Percentiles rank a stretch among this genome's conserved stretches.
Conservation (phyloP, 768 basidiomycete genomes). For the Gloeopeniophorella convolvens region DNA sequence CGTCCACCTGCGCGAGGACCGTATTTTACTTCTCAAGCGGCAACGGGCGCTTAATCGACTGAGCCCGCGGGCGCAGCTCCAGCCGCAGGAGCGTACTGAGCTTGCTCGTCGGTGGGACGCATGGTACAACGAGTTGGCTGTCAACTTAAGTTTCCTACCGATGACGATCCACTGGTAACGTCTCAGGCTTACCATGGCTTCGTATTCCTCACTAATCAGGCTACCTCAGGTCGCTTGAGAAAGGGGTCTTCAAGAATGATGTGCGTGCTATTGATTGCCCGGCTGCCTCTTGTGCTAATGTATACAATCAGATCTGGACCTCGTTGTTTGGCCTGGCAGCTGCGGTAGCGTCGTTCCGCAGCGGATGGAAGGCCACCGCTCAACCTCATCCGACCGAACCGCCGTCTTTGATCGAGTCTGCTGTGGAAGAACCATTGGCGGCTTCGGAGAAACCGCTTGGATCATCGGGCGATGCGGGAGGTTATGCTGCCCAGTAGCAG, state of each 20-base stretch:
- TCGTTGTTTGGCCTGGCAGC: slow-evolving; percentile 15
- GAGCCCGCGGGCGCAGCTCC: slow-evolving; percentile 32
- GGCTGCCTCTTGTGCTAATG: background rate
- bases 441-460: background rate
- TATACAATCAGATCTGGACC: slow-evolving; percentile 5
- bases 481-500: too few species aligned
- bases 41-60: slow-evolving; percentile 41
- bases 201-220: background rate
- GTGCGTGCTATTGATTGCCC: background rate
- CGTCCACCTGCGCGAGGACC: slow-evolving; percentile 63
- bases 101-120: slow-evolving; percentile 55
- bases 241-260: slow-evolving; percentile 19
- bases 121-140: slow-evolving; percentile 63
- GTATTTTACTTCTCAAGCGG: slow-evolving; percentile 47
- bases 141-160: slow-evolving; percentile 74
- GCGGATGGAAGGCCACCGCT: slow-evolving; percentile 17
- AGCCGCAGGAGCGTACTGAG: slow-evolving; percentile 52
- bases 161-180: slow-evolving; percentile 77
- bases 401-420: background rate
- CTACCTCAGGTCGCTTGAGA: slow-evolving; percentile 15
- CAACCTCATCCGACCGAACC: background rate
- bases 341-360: slow-evolving; percentile 17
- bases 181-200: background rate
- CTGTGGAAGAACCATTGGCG: background rate
- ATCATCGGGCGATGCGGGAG: background rate